Conservation (phyloP, 2,329 filamentous ascomycete species). For the Paracorniculantispora psalliotae region DNA sequence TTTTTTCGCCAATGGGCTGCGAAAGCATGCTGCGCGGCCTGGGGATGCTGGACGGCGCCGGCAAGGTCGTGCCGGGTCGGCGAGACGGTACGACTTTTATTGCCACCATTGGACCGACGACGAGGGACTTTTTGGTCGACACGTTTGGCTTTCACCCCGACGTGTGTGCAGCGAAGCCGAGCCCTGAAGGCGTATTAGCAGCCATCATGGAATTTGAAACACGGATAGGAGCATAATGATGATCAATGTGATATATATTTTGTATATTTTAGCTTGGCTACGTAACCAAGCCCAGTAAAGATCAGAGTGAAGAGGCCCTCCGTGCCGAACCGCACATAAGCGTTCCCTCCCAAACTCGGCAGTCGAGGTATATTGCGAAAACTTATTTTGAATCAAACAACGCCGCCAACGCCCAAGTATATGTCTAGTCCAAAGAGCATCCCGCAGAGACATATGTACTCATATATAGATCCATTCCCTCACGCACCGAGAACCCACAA, state of each 20-base stretch:
- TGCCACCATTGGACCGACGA: conserved; percentile 92
- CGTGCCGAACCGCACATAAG: background rate
- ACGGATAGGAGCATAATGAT: background rate
- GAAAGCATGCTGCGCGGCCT: conserved; percentile 54
- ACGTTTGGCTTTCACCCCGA: conserved; percentile 66
- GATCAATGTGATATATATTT: background rate
- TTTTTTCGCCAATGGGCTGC: conserved; percentile 65
- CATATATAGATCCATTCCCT: background rate
- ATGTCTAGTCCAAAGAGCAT: background rate
- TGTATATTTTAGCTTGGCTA: background rate
- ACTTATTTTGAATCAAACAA: background rate
- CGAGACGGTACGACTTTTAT: conserved; percentile 52
- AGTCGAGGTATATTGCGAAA: background rate
- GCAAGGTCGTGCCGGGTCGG: conserved; percentile 29
- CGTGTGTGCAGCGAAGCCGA: conserved; percentile 78
- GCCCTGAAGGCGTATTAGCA: conserved; percentile 68
- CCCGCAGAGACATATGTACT: background rate
- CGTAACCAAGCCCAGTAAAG: background rate
- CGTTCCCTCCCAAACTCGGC: background rate
- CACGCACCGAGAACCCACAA: conserved; percentile 78
- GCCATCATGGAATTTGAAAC: conserved; percentile 50
- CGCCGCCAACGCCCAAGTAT: background rate
- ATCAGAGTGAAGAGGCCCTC: conserved; percentile 1
- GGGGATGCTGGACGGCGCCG: conserved; percentile 45
- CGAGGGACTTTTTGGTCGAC: conserved; percentile 64